Conservation (phyloP, 2,329 filamentous ascomycete species). For the Aureobasidium sp. region DNA sequence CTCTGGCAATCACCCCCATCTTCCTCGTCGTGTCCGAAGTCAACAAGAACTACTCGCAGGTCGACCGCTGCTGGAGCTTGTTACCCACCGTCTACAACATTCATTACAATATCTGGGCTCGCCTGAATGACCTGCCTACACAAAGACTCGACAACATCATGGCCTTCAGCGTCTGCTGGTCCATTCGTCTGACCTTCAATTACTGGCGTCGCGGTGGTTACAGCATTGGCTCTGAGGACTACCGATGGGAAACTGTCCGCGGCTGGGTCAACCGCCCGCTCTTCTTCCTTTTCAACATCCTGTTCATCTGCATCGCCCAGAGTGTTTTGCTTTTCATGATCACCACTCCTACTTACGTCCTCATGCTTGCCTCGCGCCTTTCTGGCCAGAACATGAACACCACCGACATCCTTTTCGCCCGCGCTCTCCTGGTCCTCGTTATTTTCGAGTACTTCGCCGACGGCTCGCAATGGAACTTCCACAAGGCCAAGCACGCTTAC, state of each 20-base stretch:
- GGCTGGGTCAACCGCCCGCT: slow-evolving; percentile 51
- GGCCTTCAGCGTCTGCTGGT: slow-evolving; percentile 64
- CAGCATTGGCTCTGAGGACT: slow-evolving; percentile 80
- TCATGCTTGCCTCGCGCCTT: slow-evolving; percentile 61
- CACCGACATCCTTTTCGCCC: slow-evolving; percentile 51
- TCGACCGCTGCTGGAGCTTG: slow-evolving; percentile 87
- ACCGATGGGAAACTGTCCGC: slow-evolving; percentile 78
- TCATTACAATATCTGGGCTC: slow-evolving; percentile 78
- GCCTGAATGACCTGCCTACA: slow-evolving; percentile 61
- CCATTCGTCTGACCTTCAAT: slow-evolving; percentile 75
- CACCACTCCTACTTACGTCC: slow-evolving; percentile 72
- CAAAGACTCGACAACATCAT: slow-evolving; percentile 64
- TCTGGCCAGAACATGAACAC: slow-evolving; percentile 39
- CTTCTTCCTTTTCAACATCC: slow-evolving; percentile 78
- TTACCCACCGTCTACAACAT: slow-evolving; percentile 78
- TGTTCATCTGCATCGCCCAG: slow-evolving; percentile 83
- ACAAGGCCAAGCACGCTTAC: slow-evolving; percentile 71
- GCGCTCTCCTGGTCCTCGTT: slow-evolving; percentile 47
- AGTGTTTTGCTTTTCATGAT: slow-evolving; percentile 64
- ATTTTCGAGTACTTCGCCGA: slow-evolving; percentile 74
- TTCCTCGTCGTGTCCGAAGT: slow-evolving; percentile 72
- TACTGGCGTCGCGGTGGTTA: slow-evolving; percentile 97
- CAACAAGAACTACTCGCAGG: slow-evolving; percentile 94
- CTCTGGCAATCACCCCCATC: slow-evolving; percentile 59
- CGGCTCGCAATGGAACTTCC: slow-evolving; percentile 88